phyloP scores from a whole-genome alignment of 768 basidiomycete genomes.

The Tricholoma sp. region DNA sequence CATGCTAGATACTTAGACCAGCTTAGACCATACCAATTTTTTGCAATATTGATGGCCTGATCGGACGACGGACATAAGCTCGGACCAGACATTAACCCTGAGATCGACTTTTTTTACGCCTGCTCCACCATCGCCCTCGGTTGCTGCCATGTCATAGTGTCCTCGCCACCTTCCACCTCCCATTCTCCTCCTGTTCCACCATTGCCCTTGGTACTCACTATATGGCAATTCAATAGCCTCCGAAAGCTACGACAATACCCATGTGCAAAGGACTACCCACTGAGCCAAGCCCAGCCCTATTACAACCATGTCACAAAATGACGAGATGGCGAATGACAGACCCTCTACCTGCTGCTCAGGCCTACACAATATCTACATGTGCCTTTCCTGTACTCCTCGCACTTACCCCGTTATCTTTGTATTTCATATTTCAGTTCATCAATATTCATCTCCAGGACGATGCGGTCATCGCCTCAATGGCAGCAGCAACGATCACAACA shows the following conservation, averaged over 20 bases:
- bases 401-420: not conserved
- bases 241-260: not conserved
- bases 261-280: not conserved
- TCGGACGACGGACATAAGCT: too few species aligned
- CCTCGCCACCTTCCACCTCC: not conserved
- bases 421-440: not conserved
- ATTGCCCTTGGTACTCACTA: not conserved
- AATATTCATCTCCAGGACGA: not conserved
- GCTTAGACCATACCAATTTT: too few species aligned
- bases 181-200: not conserved
- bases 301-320: not conserved
- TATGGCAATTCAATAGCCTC: not conserved
- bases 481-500: not conserved
- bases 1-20: too few species aligned
- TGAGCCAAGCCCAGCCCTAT: not conserved
- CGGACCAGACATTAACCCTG: too few species aligned
- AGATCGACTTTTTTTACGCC: constrained; percentile 1
- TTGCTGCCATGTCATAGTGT: not conserved
- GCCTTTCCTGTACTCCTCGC: not conserved
- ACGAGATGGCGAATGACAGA: not conserved
- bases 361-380: not conserved
- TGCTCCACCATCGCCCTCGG: not conserved
- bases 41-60: too few species aligned
- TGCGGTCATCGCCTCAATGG: not conserved
- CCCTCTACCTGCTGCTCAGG: not conserved